Percentiles rank a stretch among this genome's conserved stretches.
Evolutionary conservation across 2,329 filamentous ascomycete species (phyloP).

Genomic region (Curvularia lunata): DNA sequence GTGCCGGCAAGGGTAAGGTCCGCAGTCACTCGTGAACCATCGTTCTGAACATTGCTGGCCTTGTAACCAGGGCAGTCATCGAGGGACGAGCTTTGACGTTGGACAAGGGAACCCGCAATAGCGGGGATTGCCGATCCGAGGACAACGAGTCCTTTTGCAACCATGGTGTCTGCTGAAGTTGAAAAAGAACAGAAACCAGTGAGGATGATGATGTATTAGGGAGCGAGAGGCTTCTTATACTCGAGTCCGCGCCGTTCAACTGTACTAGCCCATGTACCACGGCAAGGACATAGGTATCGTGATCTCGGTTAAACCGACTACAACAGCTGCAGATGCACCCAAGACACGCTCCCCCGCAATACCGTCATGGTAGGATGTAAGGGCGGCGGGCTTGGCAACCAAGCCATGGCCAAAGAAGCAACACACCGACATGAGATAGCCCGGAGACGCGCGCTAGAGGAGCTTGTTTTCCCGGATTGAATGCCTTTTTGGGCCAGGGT

Average conservation of each 20-base stretch:
- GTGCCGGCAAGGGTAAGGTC: conserved; percentile 71
- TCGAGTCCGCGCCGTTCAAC: neutral
- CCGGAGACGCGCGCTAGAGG: conserved; percentile 4
- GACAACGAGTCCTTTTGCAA: conserved; percentile 31
- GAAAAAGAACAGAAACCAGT: conserved; percentile 8
- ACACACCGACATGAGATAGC: conserved; percentile 19
- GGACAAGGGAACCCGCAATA: conserved; percentile 23
- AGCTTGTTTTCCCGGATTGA: conserved; percentile 18
- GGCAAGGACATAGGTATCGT: conserved; percentile 7
- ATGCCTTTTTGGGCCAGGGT: conserved; percentile 15
- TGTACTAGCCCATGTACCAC: conserved; percentile 4
- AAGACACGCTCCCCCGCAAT: conserved; percentile 33
- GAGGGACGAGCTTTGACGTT: conserved; percentile 30
- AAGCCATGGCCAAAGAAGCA: conserved; percentile 16
- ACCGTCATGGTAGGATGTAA: conserved; percentile 18
- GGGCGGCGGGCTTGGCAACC: conserved; percentile 24
- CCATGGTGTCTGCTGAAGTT: conserved; percentile 27
- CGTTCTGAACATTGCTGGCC: conserved; percentile 64
- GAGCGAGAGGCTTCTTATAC: conserved; percentile 18
- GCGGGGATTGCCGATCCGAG: conserved; percentile 31
- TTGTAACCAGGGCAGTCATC: conserved; percentile 69
- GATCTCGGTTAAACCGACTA: conserved; percentile 7
- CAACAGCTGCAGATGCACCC: conserved; percentile 16
- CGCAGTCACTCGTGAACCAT: conserved; percentile 66
- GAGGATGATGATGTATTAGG: conserved; percentile 8